Conservation (phyloP, 257 asterid genomes). For the Solanum peruvianum region DNA sequence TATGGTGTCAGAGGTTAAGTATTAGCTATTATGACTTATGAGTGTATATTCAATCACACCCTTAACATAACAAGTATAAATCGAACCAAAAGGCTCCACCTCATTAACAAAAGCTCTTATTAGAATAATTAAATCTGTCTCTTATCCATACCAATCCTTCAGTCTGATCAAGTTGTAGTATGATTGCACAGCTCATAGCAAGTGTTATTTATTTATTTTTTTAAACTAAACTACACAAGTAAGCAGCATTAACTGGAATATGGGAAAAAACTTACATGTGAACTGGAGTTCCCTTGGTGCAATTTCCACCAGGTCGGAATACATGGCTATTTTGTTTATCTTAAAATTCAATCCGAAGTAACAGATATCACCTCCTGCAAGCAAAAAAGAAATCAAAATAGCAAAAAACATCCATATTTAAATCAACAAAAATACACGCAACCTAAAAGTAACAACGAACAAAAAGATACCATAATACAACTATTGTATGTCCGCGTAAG, state of each 20-base stretch:
- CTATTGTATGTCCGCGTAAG: not conserved
- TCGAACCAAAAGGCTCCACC: not conserved
- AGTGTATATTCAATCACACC: not conserved
- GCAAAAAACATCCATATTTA: not conserved
- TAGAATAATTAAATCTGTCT: not conserved
- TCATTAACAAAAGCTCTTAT: not conserved
- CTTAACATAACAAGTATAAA: not conserved
- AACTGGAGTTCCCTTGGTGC: conserved; percentile 25
- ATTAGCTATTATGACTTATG: not conserved
- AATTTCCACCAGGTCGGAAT: conserved; percentile 22
- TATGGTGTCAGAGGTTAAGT: not conserved
- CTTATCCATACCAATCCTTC: not conserved
- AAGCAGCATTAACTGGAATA: not conserved
- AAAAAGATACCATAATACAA: not conserved
- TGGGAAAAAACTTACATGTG: conserved; percentile 7
- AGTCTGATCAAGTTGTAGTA: not conserved
- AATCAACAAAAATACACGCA: not conserved
- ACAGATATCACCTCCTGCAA: conserved; percentile 4
- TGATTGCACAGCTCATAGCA: not conserved
- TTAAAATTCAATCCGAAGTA: not conserved
- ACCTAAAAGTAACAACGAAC: not conserved
- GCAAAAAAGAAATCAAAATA: not conserved
- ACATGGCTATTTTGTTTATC: conserved; percentile 12
- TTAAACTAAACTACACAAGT: not conserved
- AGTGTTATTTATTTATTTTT: not conserved